Evolutionary conservation across 2,329 filamentous ascomycete genomes (phyloP).

Genomic region (Dothistroma pini): DNA sequence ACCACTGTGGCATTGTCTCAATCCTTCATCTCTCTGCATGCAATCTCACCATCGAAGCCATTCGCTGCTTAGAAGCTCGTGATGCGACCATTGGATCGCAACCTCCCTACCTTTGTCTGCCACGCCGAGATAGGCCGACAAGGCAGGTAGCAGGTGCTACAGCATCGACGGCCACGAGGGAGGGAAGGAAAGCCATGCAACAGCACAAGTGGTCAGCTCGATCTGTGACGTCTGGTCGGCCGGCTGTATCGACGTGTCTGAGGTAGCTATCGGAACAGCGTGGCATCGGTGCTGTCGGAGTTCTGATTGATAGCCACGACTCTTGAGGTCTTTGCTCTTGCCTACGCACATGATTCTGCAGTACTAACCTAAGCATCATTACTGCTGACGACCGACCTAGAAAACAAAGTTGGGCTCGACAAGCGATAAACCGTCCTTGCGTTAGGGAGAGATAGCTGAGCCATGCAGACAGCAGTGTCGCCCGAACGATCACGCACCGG

Average conservation of each 20-base stretch:
- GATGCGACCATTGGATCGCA: constrained; percentile 14
- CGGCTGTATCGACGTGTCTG: background rate
- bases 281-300: background rate
- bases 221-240: constrained; percentile 17
- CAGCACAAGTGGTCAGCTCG: constrained; percentile 10
- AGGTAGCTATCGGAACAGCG: background rate
- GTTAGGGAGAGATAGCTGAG: background rate
- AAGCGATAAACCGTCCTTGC: background rate
- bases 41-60: constrained; percentile 9
- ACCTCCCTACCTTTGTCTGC: background rate
- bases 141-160: constrained; percentile 5
- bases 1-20: background rate
- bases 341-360: background rate
- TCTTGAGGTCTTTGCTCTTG: background rate
- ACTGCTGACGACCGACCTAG: background rate
- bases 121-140: constrained; percentile 12
- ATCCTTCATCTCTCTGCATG: background rate
- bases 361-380: background rate
- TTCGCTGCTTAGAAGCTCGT: constrained; percentile 10
- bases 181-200: constrained; percentile 11
- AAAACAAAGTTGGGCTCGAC: background rate
- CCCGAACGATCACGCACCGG: constrained; percentile 41
- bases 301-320: background rate
- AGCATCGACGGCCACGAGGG: background rate
- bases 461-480: constrained; percentile 41